Base-by-base conservation (phyloP, 2,329 filamentous ascomycete genomes). In the Aspergillus puulaauensis region DNA sequence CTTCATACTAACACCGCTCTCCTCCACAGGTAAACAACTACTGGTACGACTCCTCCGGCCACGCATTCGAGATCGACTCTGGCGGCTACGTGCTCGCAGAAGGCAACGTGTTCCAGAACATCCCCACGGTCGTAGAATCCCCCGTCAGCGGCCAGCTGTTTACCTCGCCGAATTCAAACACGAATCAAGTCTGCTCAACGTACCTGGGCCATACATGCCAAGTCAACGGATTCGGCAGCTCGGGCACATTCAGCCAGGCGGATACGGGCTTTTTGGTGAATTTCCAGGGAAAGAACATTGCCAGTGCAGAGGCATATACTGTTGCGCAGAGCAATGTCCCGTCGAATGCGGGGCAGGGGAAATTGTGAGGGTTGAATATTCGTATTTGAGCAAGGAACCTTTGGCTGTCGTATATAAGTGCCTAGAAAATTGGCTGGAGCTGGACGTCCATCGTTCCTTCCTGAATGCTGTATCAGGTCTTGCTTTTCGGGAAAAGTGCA, bases 91-190 rank as follows among this genome's bases (percentile, higher is more conserved):
- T 83, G 43, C 74, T 86, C 19, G 80, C 80, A 2, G 83, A 86
- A 72, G 84, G 83, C 37, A 85, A 83, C 64, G 72, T 82, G 47
- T 86, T 85, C 77, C 79, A 84, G 70, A 81, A 83, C 64, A 78
- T 86, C 54, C 68, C 71, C 14, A 71, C 72, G 12, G 68, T 76
- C 6, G 47, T 61, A 19, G 61, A 61, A 41, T 72, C 73, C 19
- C 69, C 76, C 12, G 24, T 63, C 39, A 50, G 44, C 19, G 79
- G 77, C 6, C 57, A 74, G 60, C 63, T 79, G 49, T 80, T 79
- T 61, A 73, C 74, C 14, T 61, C 69, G 1, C 71, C 73, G 8
- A 31, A 31, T 17, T 62, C 58, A 43, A 60, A 71, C 44, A 69
- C 73, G 62, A 79, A 77, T 65, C 64, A 71, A 19, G 67, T 66